Percentiles rank a stretch among this genome's conserved stretches.
These are phyloP conservation scores for Ajuga chamaepitys DNA, from an alignment of 257 asterid species.

Conservation along the genomic window DNA sequence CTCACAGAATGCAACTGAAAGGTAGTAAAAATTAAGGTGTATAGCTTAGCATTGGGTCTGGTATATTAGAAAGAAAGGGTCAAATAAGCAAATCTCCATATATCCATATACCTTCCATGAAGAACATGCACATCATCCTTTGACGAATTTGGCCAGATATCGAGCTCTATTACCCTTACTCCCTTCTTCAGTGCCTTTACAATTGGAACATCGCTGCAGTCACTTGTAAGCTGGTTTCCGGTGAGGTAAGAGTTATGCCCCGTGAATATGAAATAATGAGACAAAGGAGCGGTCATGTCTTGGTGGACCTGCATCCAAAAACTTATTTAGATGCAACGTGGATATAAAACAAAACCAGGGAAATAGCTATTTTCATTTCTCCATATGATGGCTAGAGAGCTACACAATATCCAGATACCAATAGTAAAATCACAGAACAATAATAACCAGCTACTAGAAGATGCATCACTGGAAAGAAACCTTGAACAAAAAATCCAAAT, in stretches of 20 bases:
- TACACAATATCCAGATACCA: neutral
- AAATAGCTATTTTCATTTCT: neutral
- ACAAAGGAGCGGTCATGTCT: constrained; percentile 69
- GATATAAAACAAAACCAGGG: neutral
- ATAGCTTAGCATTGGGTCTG: neutral
- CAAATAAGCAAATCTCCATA: neutral
- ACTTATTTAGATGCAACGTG: neutral
- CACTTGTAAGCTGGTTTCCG: constrained; percentile 87
- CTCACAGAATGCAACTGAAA: neutral
- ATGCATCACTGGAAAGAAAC: neutral
- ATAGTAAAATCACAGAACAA: neutral
- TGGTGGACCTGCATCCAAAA: constrained; percentile 54
- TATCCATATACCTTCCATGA: constrained; percentile 63
- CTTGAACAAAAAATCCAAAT: neutral
- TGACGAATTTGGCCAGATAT: constrained; percentile 77
- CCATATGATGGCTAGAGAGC: neutral
- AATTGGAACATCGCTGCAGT: constrained; percentile 77
- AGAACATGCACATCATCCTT: constrained; percentile 72
- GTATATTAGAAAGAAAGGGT: neutral
- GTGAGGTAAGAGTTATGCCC: constrained; percentile 88
- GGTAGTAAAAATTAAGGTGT: neutral
- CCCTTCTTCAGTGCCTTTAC: constrained; percentile 73
- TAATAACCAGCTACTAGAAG: neutral
- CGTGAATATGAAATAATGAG: constrained; percentile 71
- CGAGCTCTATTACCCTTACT: constrained; percentile 79